These are phyloP conservation scores for Vachellia collinsii DNA, from an alignment of 306 rosid species.

Conservation along the genomic window DNA sequence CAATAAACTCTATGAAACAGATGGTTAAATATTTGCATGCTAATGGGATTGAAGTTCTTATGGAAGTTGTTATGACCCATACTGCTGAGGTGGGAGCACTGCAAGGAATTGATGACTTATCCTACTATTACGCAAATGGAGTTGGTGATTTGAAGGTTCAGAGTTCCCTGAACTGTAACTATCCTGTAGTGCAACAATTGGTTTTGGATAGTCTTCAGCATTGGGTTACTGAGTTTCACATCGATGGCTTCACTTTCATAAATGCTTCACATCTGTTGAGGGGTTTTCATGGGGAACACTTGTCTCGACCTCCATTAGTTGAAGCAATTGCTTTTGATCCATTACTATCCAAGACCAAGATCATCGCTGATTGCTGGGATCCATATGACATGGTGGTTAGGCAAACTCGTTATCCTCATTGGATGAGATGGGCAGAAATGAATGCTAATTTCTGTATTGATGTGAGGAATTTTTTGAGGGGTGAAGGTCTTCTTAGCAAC, in stretches of 20 bases:
- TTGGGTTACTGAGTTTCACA: conserved; percentile 89
- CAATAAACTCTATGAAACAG: conserved; percentile 68
- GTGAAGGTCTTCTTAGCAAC: too few relatives aligned
- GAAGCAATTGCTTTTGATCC: too few relatives aligned
- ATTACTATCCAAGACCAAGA: too few relatives aligned
- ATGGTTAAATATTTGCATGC: conserved; percentile 86
- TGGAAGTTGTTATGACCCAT: conserved; percentile 90
- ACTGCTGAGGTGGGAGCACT: conserved; percentile 69
- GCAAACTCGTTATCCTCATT: too few relatives aligned
- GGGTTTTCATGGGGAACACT: conserved; percentile 66
- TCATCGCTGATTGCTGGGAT: too few relatives aligned
- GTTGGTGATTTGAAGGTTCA: conserved; percentile 43
- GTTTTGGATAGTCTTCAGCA: conserved; percentile 77
- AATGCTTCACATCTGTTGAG: conserved; percentile 72
- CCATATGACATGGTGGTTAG: too few relatives aligned
- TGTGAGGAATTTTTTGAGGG: too few relatives aligned
- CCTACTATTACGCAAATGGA: conserved; percentile 57
- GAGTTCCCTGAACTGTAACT: conserved; percentile 70
- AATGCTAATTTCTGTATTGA: too few relatives aligned
- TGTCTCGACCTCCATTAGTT: conserved; percentile 56
- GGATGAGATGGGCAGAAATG: too few relatives aligned
- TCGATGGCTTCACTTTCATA: conserved; percentile 91
- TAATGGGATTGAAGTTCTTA: conserved; percentile 78
- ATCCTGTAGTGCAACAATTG: conserved; percentile 78
- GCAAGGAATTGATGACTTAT: conserved; percentile 72